These are phyloP conservation scores for Apiospora phragmitis DNA, from an alignment of 2,329 filamentous ascomycete genomes.

Conservation along the genomic window DNA sequence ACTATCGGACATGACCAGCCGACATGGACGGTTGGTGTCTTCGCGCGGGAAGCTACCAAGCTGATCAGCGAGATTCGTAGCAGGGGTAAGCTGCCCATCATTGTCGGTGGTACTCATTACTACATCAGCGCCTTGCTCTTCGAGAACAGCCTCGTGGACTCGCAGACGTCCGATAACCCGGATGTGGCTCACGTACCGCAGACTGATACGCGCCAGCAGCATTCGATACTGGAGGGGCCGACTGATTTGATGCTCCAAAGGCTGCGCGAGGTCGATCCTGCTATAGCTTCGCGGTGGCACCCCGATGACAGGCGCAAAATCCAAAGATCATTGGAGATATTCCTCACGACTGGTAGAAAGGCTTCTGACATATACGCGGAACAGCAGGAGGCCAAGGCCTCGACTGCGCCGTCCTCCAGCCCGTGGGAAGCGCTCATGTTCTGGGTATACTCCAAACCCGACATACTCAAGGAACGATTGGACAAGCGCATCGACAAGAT, in stretches of 20 bases:
- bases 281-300: constrained; percentile 91
- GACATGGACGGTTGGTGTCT: constrained; percentile 81
- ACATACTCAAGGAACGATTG: constrained; percentile 68
- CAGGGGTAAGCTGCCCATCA: constrained; percentile 79
- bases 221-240: constrained; percentile 70
- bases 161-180: constrained; percentile 36
- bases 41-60: constrained; percentile 67
- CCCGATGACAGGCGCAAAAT: constrained; percentile 92
- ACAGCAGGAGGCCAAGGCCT: constrained; percentile 54
- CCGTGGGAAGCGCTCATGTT: constrained; percentile 68
- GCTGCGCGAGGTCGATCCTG: constrained; percentile 78
- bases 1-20: constrained; percentile 73
- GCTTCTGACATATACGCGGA: constrained; percentile 87
- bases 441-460: constrained; percentile 80
- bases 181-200: constrained; percentile 24
- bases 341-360: constrained; percentile 73
- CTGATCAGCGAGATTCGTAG: constrained; percentile 76
- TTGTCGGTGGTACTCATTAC: constrained; percentile 95
- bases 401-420: constrained; percentile 15
- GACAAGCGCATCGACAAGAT: constrained; percentile 82
- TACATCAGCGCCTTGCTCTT: constrained; percentile 91
- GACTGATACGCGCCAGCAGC: constrained; percentile 45
- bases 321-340: constrained; percentile 85
- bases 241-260: constrained; percentile 72
- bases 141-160: constrained; percentile 63